phyloP scores from a whole-genome alignment of 495 filamentous ascomycete species.

The Aspergillus homomorphus region DNA sequence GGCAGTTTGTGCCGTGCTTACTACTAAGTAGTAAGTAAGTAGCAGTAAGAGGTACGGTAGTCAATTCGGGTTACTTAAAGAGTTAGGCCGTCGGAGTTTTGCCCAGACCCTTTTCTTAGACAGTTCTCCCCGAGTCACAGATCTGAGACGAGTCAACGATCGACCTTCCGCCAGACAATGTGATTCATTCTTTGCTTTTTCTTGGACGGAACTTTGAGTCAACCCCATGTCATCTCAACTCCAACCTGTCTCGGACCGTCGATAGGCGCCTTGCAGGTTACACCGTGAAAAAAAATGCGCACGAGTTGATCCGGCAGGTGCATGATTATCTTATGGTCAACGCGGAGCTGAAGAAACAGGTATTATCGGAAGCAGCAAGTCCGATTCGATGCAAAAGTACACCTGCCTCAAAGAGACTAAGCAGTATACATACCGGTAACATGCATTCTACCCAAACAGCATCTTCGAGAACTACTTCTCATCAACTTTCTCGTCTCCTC shows the following conservation, averaged over 20 bases:
- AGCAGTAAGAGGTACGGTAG: no score
- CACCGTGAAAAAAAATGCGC: conserved; percentile 10
- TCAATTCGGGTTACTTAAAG: background rate
- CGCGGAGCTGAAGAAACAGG: background rate
- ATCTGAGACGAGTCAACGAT: background rate
- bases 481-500: background rate
- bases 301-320: conserved; percentile 21
- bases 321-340: conserved; percentile 8
- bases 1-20: conserved; percentile 6
- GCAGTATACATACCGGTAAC: background rate
- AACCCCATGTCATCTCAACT: background rate
- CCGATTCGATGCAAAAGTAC: no score
- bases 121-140: background rate
- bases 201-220: background rate
- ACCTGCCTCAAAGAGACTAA: background rate
- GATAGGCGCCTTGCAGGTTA: conserved; percentile 15
- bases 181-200: background rate
- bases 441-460: background rate
- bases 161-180: background rate
- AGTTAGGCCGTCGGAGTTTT: background rate
- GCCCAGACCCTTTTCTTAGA: background rate
- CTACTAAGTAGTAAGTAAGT: background rate
- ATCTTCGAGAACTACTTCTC: background rate
- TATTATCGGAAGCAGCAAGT: background rate
- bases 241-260: background rate